These are phyloP conservation scores for Aspergillus sp. DNA, from an alignment of 2,329 filamentous ascomycete genomes.

Conservation along the genomic window DNA sequence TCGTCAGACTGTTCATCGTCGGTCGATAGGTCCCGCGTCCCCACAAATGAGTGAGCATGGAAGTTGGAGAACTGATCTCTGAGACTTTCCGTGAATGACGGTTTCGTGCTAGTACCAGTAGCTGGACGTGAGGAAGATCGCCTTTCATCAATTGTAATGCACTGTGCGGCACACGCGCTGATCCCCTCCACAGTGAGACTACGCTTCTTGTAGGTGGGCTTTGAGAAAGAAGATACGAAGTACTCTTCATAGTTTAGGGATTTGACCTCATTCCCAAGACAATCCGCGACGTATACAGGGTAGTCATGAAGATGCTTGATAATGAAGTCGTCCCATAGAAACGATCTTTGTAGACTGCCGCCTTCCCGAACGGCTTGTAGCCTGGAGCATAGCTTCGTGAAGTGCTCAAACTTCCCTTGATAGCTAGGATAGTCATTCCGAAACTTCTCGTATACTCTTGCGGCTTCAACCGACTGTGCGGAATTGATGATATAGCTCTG, in stretches of 20 bases:
- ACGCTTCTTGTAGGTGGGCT: conserved; percentile 37
- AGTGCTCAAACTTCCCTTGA: conserved; percentile 38
- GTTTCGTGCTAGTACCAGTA: background rate
- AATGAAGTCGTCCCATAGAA: conserved; percentile 49
- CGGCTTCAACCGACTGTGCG: conserved; percentile 22
- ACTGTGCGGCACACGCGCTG: conserved; percentile 29
- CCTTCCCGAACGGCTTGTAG: conserved; percentile 32
- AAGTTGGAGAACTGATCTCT: conserved; percentile 25
- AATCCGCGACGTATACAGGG: conserved; percentile 32
- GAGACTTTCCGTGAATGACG: conserved; percentile 29
- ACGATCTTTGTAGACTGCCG: conserved; percentile 34
- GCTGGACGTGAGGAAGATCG: background rate
- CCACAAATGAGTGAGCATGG: conserved; percentile 23
- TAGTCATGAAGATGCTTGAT: conserved; percentile 42
- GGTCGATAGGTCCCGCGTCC: background rate
- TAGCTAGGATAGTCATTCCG: conserved; percentile 41
- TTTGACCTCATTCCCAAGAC: conserved; percentile 24
- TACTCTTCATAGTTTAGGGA: conserved; percentile 39
- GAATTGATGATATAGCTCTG: conserved; percentile 22
- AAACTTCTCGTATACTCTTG: conserved; percentile 38
- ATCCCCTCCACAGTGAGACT: conserved; percentile 35
- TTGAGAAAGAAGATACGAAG: conserved; percentile 34
- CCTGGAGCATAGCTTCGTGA: conserved; percentile 38
- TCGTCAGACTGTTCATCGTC: conserved; percentile 9
- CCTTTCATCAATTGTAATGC: conserved; percentile 5